Conservation (phyloP, 225 moss, liverwort and hornwort genomes). For the Marchantia paleacea region DNA sequence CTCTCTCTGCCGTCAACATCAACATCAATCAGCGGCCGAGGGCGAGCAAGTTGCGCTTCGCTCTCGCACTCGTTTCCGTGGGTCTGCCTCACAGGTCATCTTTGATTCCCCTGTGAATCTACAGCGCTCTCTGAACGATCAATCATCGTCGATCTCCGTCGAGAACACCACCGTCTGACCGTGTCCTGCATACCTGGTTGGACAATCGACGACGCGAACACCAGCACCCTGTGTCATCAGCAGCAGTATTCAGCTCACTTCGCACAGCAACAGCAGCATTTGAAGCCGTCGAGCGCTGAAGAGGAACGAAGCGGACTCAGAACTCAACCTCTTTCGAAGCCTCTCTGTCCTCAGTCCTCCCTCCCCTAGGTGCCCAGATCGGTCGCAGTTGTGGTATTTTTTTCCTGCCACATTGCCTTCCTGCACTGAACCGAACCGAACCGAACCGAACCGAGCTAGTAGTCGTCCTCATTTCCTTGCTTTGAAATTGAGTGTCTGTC, state of each 20-base stretch:
- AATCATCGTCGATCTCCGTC: neutral
- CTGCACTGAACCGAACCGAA: neutral
- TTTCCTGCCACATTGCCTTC: conserved; percentile 18
- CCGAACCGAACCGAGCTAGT: neutral
- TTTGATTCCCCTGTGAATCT: neutral
- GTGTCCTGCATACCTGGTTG: neutral
- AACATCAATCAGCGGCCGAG: neutral
- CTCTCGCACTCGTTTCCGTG: no score
- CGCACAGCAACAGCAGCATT: conserved; percentile 1
- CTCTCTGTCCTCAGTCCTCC: neutral
- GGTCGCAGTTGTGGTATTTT: conserved; percentile 4
- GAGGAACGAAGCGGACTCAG: conserved; percentile 15
- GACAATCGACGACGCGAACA: neutral
- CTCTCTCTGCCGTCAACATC: neutral
- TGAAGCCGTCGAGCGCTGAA: neutral
- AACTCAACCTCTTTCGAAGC: neutral
- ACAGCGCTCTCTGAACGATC: neutral
- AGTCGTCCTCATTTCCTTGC: neutral
- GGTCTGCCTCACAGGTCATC: neutral
- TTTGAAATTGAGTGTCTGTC: neutral
- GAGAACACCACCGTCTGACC: neutral
- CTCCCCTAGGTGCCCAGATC: neutral
- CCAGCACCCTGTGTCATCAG: neutral
- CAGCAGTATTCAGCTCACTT: neutral
- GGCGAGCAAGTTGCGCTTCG: neutral